Evolutionary conservation across 208 protist species (phyloP), one percentile per base, ranked within the genome.

Genomic region (Leishmania mexicana): DNA sequence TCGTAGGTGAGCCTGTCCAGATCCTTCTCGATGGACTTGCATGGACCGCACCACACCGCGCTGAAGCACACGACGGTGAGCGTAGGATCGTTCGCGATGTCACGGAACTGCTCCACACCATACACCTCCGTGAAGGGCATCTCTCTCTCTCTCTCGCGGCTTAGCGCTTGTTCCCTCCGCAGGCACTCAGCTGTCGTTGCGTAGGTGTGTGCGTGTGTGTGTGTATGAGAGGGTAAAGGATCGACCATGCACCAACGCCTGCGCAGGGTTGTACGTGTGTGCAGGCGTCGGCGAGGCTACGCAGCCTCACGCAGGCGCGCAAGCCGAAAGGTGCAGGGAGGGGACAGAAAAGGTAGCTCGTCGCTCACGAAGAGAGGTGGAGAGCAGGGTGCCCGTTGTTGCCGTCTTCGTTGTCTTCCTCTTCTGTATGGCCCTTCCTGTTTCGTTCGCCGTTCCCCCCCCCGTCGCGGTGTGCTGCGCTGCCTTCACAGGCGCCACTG

Each of bases 71-170:
- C 87, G 3, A 97, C 89, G 19, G 89, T 96, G 51, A 95, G 76
- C 11, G 40, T 81, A 2, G 84, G 65, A 24, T 90, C 76, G 78
- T 90, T 95, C 70, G 94, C 91, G 28, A 96, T 57, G 0, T 94
- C 87, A 31, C 92, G 87, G 84, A 97, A 95, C 68, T 94, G 88
- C 74, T 94, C 87, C 35, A 91, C 90, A 7, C 90, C 87, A 78
- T 95, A 94, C 0, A 96, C 87, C 45, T 96, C 93, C 28, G 88
- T 88, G 47, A 95, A 83, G n/a, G 90, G 87, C 93, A 95, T 95
- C 54, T 35, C 31, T 13, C 31, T 71, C 13, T 19, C 17, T 38
- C 24, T 57, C 8, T 21, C 28, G 35, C 21, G 6, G 31, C 28
- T 3, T 28, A 8, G 21, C 38, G 19, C 49, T 31, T 73, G 0